Conservation (phyloP, 2,329 filamentous ascomycete species). For the Elsinoe batatas region DNA sequence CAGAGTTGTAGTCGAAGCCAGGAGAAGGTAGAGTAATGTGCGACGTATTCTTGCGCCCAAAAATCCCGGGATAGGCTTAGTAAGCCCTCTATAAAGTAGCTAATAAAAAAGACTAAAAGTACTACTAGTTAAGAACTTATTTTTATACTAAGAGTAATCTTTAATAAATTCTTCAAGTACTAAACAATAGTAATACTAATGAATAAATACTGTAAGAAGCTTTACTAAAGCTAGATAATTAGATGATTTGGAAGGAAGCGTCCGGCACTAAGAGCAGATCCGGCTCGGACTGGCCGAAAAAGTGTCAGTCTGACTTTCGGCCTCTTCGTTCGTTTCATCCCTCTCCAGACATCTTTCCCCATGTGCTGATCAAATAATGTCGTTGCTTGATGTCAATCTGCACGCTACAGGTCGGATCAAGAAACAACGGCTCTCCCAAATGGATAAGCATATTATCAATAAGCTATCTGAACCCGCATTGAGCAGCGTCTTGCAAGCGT, state of each 20-base stretch:
- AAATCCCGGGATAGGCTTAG: too few relatives aligned
- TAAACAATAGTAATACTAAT: too few relatives aligned
- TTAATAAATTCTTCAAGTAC: too few relatives aligned
- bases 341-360: not conserved
- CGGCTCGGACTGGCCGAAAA: not conserved
- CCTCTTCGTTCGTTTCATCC: not conserved
- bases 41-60: too few relatives aligned
- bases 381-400: not conserved
- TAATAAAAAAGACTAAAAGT: too few relatives aligned
- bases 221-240: too few relatives aligned
- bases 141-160: too few relatives aligned
- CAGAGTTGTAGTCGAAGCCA: too few relatives aligned
- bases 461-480: conserved; percentile 6
- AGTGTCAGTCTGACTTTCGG: not conserved
- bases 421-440: not conserved
- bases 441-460: conserved; percentile 9
- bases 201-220: too few relatives aligned
- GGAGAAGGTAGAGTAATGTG: too few relatives aligned
- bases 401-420: not conserved
- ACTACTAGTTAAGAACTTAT: too few relatives aligned
- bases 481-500: not conserved
- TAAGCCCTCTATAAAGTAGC: too few relatives aligned
- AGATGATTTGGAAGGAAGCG: not conserved
- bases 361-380: not conserved
- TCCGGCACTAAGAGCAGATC: not conserved